These are phyloP conservation scores for Buddleja alternifolia DNA, from an alignment of 257 asterid genomes.

Conservation along the genomic window DNA sequence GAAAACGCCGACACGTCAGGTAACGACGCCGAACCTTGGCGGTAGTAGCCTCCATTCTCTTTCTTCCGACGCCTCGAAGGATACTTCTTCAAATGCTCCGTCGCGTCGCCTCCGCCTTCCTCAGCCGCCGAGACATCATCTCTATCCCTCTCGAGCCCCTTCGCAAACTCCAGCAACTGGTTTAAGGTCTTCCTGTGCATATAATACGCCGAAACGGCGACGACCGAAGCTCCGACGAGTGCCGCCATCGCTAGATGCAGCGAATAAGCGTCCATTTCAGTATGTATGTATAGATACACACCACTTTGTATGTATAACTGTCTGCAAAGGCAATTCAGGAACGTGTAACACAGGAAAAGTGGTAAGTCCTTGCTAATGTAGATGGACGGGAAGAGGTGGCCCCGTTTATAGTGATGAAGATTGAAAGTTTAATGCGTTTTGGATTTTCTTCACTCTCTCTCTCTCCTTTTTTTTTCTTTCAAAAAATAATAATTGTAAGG, in stretches of 20 bases:
- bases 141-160: slow-evolving; percentile 51
- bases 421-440: slow-evolving; percentile 21
- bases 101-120: slow-evolving; percentile 32
- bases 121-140: slow-evolving; percentile 31
- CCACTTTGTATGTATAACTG: background rate
- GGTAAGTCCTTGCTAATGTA: slow-evolving; percentile 24
- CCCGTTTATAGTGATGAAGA: slow-evolving; percentile 24
- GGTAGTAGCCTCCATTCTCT: slow-evolving; percentile 43
- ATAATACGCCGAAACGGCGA: slow-evolving; percentile 68
- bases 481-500: too few relatives aligned
- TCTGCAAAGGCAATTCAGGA: background rate
- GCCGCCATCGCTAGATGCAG: slow-evolving; percentile 75
- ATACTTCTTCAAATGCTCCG: slow-evolving; percentile 38
- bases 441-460: background rate
- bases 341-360: background rate
- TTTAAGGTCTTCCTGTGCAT: slow-evolving; percentile 68
- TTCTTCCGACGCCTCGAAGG: slow-evolving; percentile 36
- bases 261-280: slow-evolving; percentile 52
- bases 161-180: slow-evolving; percentile 64
- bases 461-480: background rate
- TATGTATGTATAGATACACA: background rate
- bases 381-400: background rate
- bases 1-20: slow-evolving; percentile 54
- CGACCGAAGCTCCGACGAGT: slow-evolving; percentile 66
- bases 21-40: slow-evolving; percentile 48